Conservation (phyloP, 768 basidiomycete genomes). For the Clathrus columnatus region DNA sequence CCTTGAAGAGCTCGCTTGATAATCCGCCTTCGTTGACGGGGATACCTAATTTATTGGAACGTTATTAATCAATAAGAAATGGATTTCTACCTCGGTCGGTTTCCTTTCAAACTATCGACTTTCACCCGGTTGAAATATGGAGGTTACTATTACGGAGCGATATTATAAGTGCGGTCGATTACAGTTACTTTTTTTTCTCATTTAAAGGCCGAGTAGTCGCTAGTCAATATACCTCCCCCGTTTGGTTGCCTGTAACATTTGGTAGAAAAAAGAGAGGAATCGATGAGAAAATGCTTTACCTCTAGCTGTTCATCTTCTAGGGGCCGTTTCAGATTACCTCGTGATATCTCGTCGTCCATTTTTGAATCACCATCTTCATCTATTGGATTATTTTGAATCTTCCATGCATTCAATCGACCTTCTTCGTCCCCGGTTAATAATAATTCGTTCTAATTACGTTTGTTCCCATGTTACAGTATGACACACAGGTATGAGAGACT, state of each 20-base stretch:
- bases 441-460: slow-evolving; percentile 3
- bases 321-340: background rate
- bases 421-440: slow-evolving; percentile 19
- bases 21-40: too few relatives aligned
- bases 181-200: background rate
- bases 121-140: background rate
- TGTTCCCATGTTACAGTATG: background rate
- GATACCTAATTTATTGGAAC: too few relatives aligned
- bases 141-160: background rate
- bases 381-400: background rate
- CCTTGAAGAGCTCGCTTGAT: too few relatives aligned
- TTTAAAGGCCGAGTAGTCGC: background rate
- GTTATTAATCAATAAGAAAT: too few relatives aligned
- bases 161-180: too few relatives aligned
- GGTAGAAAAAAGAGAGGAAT: background rate
- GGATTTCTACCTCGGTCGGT: too few relatives aligned
- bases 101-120: background rate
- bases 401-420: slow-evolving; percentile 11
- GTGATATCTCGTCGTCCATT: slow-evolving; percentile 2
- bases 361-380: slow-evolving; percentile 7
- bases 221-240: slow-evolving; percentile 3
- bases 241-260: background rate
- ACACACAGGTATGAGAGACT: background rate
- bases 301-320: slow-evolving; percentile 5
- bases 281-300: background rate